Percentiles rank a stretch among this genome's conserved stretches.
phyloP scores from a whole-genome alignment of 2,329 filamentous ascomycete genomes.

The Diaporthe australafricana region DNA sequence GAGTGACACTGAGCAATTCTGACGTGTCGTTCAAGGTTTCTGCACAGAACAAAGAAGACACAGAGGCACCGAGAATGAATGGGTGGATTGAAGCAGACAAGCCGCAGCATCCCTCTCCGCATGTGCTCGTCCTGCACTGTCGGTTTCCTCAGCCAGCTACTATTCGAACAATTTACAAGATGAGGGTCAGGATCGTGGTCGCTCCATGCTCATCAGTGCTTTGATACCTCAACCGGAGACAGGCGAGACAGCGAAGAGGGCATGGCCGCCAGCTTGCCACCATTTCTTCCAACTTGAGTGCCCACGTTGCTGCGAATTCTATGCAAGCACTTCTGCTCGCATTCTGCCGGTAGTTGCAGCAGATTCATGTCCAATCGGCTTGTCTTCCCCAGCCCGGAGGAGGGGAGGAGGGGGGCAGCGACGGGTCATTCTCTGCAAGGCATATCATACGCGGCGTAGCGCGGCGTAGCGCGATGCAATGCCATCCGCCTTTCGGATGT shows the following conservation, averaged over 20 bases:
- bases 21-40: background rate
- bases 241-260: constrained; percentile 1
- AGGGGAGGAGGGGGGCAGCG: background rate
- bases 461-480: constrained; percentile 24
- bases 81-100: background rate
- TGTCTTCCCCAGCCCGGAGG: background rate
- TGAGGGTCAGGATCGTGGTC: background rate
- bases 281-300: background rate
- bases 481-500: constrained; percentile 11
- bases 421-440: constrained; percentile 16
- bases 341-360: constrained; percentile 1
- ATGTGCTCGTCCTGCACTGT: background rate
- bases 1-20: background rate
- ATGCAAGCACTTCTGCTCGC: background rate
- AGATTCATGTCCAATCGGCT: constrained; percentile 7
- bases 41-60: background rate
- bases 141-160: background rate
- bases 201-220: background rate
- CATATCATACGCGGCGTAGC: constrained; percentile 27
- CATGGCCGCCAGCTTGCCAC: background rate
- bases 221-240: constrained; percentile 22
- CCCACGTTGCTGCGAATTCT: background rate
- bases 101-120: background rate
- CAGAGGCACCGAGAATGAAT: background rate
- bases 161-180: no score